These are phyloP conservation scores for Penicillium canariense DNA, from an alignment of 495 filamentous ascomycete genomes.

Conservation along the genomic window DNA sequence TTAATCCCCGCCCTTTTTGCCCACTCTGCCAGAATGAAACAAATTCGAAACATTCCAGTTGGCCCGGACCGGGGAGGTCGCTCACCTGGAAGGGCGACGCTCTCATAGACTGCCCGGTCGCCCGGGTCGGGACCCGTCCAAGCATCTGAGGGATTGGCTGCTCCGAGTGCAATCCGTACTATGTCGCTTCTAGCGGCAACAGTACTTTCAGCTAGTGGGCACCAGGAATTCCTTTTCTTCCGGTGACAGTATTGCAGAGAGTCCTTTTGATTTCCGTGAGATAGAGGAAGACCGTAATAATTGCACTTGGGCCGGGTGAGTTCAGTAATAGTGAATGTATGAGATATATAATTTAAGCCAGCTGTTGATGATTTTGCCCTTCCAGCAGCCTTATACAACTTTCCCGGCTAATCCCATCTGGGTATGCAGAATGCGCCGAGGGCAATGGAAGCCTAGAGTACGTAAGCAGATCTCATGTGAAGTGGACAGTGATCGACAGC, in stretches of 20 bases:
- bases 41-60: slow-evolving; percentile 28
- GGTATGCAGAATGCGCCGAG: slow-evolving; percentile 24
- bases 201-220: no score
- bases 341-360: no score
- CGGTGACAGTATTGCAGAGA: no score
- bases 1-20: slow-evolving; percentile 42
- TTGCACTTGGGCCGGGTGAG: no score
- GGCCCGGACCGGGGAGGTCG: slow-evolving; percentile 40
- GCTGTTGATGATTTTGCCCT: no score
- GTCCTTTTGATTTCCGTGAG: no score
- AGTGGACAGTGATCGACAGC: slow-evolving; percentile 18
- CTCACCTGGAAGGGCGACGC: slow-evolving; percentile 13
- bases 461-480: slow-evolving; percentile 8
- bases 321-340: no score
- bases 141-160: slow-evolving; percentile 35
- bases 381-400: background rate
- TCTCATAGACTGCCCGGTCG: slow-evolving; percentile 26
- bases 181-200: background rate
- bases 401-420: slow-evolving; percentile 12
- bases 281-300: no score
- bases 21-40: slow-evolving; percentile 44
- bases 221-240: no score
- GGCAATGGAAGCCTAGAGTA: background rate
- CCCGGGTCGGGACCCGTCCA: slow-evolving; percentile 21
- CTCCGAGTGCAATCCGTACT: background rate